phyloP scores from a whole-genome alignment of 768 basidiomycete genomes.

The Tricholoma furcatifolium region DNA sequence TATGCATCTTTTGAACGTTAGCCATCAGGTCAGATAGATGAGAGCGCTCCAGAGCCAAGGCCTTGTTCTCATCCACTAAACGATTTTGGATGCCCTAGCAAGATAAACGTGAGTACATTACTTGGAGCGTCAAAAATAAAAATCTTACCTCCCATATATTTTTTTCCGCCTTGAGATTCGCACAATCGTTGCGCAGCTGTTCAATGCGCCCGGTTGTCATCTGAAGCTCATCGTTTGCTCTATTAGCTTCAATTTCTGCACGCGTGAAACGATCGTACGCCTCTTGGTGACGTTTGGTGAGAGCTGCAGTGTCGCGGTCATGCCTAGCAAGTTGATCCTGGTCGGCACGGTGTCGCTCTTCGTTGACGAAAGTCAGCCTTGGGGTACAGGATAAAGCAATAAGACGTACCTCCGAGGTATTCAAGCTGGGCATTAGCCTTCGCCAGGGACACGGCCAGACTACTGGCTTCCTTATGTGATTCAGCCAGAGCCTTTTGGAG shows the following conservation, averaged over 20 bases:
- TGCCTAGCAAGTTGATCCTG: constrained; percentile 68
- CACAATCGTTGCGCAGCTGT: constrained; percentile 79
- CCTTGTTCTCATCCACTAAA: constrained; percentile 83
- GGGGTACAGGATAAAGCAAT: constrained; percentile 2
- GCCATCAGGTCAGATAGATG: constrained; percentile 85
- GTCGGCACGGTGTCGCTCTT: constrained; percentile 70
- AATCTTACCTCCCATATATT: constrained; percentile 82
- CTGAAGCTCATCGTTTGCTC: constrained; percentile 66
- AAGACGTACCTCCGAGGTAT: constrained; percentile 63
- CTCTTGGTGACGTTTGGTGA: constrained; percentile 67
- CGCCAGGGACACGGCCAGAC: constrained; percentile 65
- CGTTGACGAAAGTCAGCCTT: constrained; percentile 7
- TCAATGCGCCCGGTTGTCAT: constrained; percentile 62
- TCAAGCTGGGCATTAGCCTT: constrained; percentile 85
- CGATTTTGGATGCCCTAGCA: constrained; percentile 73
- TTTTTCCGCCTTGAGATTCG: constrained; percentile 91
- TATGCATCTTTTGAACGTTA: constrained; percentile 89
- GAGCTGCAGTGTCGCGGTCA: constrained; percentile 61
- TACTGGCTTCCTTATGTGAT: constrained; percentile 68
- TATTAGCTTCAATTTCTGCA: constrained; percentile 71
- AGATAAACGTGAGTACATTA: not conserved
- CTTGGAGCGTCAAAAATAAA: not conserved
- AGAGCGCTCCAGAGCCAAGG: constrained; percentile 75
- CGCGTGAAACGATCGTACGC: constrained; percentile 74
- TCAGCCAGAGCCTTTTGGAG: constrained; percentile 67